Percentiles rank a stretch among this genome's conserved stretches.
Conservation (phyloP, 345 rosid species). For the Lepidium sativum region DNA sequence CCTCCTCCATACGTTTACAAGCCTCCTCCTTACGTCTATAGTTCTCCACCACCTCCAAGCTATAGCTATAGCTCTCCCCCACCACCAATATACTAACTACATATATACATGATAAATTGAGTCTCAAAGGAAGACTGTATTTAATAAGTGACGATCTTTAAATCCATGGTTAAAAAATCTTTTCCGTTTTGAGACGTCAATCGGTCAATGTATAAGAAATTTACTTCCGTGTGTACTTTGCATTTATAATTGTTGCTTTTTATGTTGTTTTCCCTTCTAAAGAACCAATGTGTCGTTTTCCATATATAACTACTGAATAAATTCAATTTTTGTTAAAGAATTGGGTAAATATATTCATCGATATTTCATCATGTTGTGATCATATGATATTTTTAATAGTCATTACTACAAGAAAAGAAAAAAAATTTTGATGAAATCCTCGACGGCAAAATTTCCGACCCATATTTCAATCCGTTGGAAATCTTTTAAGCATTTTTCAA, state of each 20-base stretch:
- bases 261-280: conserved; percentile 3
- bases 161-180: not conserved
- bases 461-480: too few relatives aligned
- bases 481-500: too few relatives aligned
- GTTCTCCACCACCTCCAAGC: not conserved
- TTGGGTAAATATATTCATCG: not conserved
- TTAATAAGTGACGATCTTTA: not conserved
- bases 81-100: conserved; percentile 18
- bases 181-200: not conserved
- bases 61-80: conserved; percentile 18
- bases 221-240: not conserved
- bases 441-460: too few relatives aligned
- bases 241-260: not conserved
- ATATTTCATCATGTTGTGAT: not conserved
- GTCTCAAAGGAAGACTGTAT: not conserved
- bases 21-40: not conserved
- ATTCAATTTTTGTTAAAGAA: not conserved
- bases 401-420: too few relatives aligned
- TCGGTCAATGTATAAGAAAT: not conserved
- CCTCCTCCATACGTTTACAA: not conserved
- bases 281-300: not conserved
- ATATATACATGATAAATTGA: not conserved
- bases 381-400: not conserved
- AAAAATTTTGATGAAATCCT: too few relatives aligned
- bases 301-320: not conserved